These are phyloP conservation scores for Hyaloscypha finlandica DNA, from an alignment of 495 filamentous ascomycete genomes.

Conservation along the genomic window DNA sequence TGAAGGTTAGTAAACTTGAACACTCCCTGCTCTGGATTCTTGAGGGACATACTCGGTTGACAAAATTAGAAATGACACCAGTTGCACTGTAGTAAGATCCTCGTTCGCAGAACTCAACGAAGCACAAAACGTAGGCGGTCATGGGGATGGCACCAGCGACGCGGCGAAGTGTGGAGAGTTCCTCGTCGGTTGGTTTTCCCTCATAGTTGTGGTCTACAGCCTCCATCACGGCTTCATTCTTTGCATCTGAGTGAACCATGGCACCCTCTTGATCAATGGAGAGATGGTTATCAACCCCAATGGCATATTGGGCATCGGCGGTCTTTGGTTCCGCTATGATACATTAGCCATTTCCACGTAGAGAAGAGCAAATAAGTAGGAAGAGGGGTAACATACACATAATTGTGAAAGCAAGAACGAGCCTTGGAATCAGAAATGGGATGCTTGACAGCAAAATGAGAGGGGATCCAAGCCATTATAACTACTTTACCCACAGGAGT, in stretches of 20 bases:
- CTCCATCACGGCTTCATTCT: background rate
- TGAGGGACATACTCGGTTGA: conserved; percentile 47
- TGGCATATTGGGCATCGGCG: conserved; percentile 1
- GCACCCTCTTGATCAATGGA: conserved; percentile 5
- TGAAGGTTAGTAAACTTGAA: background rate
- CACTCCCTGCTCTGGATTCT: background rate
- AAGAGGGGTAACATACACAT: background rate
- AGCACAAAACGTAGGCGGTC: conserved; percentile 66
- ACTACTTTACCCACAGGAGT: background rate
- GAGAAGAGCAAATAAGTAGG: background rate
- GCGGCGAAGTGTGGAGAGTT: conserved; percentile 54
- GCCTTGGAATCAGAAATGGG: background rate
- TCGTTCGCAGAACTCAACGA: conserved; percentile 72
- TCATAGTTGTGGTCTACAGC: background rate
- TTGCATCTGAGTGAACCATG: conserved; percentile 4
- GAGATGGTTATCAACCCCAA: background rate
- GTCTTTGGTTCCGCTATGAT: conserved; percentile 4
- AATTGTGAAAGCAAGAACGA: background rate
- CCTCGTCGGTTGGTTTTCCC: conserved; percentile 46
- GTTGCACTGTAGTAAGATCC: conserved; percentile 77
- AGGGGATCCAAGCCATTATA: background rate
- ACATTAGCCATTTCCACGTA: background rate
- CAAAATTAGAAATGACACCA: conserved; percentile 70
- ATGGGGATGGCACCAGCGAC: conserved; percentile 58
- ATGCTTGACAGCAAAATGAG: background rate